phyloP scores from a whole-genome alignment of 2,329 filamentous ascomycete species.

The Sporothrix protearum region DNA sequence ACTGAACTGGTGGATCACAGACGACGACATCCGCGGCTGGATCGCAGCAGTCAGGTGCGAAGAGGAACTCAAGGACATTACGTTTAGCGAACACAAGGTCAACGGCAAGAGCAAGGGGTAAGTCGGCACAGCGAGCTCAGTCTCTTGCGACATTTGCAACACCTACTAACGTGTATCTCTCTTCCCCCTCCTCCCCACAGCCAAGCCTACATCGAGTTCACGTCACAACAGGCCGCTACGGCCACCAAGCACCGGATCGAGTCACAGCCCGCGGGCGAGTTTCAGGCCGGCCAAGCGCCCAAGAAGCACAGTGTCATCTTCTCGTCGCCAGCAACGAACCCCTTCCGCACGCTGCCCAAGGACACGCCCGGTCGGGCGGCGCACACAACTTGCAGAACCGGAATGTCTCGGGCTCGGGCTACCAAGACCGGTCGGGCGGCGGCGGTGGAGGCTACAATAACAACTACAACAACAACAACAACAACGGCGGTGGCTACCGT shows the following conservation, averaged over 20 bases:
- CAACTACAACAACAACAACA: constrained; percentile 46
- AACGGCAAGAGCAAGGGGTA: constrained; percentile 99
- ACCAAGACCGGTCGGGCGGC: constrained; percentile 46
- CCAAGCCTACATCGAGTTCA: constrained; percentile 81
- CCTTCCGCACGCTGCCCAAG: constrained; percentile 87
- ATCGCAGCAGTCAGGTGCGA: constrained; percentile 74
- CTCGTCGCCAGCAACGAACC: constrained; percentile 73
- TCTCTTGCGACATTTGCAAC: neutral
- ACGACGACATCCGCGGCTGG: constrained; percentile 92
- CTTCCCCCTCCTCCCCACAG: constrained; percentile 37
- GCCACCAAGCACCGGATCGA: constrained; percentile 82
- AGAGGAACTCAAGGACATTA: constrained; percentile 82
- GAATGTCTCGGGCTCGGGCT: constrained; percentile 44
- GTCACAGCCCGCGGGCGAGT: constrained; percentile 50
- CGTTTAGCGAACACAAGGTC: constrained; percentile 97
- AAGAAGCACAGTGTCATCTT: constrained; percentile 74
- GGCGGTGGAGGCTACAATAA: constrained; percentile 44
- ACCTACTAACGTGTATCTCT: constrained; percentile 17
- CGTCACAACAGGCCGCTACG: constrained; percentile 76
- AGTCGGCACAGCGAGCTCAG: constrained; percentile 33
- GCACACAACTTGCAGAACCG: constrained; percentile 62
- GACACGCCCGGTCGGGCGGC: constrained; percentile 69
- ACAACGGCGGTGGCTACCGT: constrained; percentile 44
- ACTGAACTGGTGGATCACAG: constrained; percentile 93
- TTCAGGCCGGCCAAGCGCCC: constrained; percentile 52